A percentile compares a stretch with the other conserved stretches of the same genome.
Evolutionary conservation across 2,329 filamentous ascomycete species (phyloP).

Genomic region (Pleurostoma richardsiae): DNA sequence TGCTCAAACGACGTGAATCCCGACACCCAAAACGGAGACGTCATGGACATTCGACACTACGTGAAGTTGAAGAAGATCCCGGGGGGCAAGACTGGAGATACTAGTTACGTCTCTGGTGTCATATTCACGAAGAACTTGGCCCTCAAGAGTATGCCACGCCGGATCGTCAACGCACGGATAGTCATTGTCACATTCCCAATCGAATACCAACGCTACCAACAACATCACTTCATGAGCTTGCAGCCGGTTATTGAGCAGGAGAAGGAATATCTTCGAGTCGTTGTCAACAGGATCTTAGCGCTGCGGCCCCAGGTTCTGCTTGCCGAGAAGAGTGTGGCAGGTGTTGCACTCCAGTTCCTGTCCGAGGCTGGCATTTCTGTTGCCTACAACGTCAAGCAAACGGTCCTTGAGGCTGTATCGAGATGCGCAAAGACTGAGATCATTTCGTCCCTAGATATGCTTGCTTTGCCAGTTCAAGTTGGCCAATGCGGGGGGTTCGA

Average conservation of each 20-base stretch:
- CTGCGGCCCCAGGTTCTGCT: constrained; percentile 80
- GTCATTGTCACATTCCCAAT: constrained; percentile 92
- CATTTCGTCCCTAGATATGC: constrained; percentile 91
- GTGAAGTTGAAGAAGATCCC: constrained; percentile 97
- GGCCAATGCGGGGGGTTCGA: constrained; percentile 85
- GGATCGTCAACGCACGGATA: constrained; percentile 78
- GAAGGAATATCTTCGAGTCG: constrained; percentile 84
- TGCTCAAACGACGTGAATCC: constrained; percentile 94
- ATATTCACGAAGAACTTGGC: constrained; percentile 98
- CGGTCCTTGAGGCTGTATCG: constrained; percentile 91
- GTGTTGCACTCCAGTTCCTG: constrained; percentile 82
- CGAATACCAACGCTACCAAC: constrained; percentile 87
- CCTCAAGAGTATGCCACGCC: constrained; percentile 90
- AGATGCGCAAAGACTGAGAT: constrained; percentile 88
- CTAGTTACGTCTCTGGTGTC: constrained; percentile 91
- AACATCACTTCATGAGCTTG: constrained; percentile 93
- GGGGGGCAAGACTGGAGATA: constrained; percentile 84
- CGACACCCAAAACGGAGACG: constrained; percentile 82
- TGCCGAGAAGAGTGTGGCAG: constrained; percentile 90
- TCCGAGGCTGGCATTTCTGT: constrained; percentile 88
- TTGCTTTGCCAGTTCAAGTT: constrained; percentile 71
- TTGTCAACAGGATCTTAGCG: constrained; percentile 86
- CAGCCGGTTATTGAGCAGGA: constrained; percentile 97
- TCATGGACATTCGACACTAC: constrained; percentile 96
- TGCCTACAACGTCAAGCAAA: constrained; percentile 93